phyloP scores from a whole-genome alignment of 208 protist genomes.

The Balamuthia mandrillaris region DNA sequence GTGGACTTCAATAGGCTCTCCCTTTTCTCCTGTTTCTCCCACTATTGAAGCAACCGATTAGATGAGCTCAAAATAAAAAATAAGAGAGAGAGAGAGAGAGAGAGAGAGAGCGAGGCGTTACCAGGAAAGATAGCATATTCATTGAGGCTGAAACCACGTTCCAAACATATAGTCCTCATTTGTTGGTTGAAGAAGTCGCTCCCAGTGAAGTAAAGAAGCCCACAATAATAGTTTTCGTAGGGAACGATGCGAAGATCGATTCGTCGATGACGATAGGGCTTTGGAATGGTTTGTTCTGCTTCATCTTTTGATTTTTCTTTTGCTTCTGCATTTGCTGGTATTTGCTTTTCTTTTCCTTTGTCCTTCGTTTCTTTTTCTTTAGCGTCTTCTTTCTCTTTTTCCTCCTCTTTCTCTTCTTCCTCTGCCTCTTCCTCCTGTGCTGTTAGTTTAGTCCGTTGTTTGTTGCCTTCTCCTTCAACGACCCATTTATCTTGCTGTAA shows the following conservation, averaged over 20 bases:
- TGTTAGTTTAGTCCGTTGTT: not conserved
- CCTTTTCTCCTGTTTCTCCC: not conserved
- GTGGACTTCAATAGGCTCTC: not conserved
- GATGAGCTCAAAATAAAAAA: not conserved
- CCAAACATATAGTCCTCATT: not conserved
- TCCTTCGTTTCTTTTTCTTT: not conserved
- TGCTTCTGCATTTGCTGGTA: not conserved
- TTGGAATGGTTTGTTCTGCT: not conserved
- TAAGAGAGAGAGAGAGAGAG: not conserved
- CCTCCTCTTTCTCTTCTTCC: not conserved
- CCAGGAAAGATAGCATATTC: conserved; percentile 31
- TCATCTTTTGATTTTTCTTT: not conserved
- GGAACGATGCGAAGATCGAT: conserved; percentile 44
- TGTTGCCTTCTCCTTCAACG: no score
- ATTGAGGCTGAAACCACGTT: conserved; percentile 28
- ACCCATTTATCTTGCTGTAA: no score
- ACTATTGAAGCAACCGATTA: not conserved
- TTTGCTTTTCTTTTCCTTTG: not conserved
- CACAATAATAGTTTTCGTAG: conserved; percentile 45
- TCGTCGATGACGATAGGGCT: not conserved
- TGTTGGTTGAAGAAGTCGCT: conserved; percentile 54
- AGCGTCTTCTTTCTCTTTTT: conserved; percentile 6
- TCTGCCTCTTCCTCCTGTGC: not conserved
- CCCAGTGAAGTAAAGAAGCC: conserved; percentile 44
- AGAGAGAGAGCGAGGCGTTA: not conserved